Evolutionary conservation across 1,284 basidiomycete species (phyloP), one percentile per base, ranked within the genome.

Genomic region (Ustilago curta): DNA sequence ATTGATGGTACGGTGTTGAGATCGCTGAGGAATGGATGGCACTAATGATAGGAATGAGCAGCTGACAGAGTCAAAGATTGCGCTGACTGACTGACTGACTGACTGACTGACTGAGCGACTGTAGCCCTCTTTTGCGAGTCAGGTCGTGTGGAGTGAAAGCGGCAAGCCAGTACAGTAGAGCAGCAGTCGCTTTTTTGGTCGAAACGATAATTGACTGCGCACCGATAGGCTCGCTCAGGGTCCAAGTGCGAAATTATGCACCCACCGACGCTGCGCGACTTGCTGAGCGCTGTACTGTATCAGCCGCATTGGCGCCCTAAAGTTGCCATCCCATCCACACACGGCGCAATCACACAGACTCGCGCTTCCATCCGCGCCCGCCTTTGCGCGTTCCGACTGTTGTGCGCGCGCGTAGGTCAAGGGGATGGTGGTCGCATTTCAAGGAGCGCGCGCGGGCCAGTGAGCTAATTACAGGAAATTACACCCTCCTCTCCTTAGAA

Each of bases 121-220:
- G n/a, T n/a, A n/a, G n/a, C n/a, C n/a, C n/a, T n/a, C n/a, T n/a
- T n/a, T 2, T n/a, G 32, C 29, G 52, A 25, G 27, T 35, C 8
- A 31, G 42, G 11, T 45, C 42, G 53, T 55, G 53, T 55, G 53
- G 53, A 54, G 52, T 29, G 45, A 29, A 54, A 32, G 49, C 44
- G 44, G 21, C 19, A 25, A 23, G 21, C 25, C 44, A 47, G 44
- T 47, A 29, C 44, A 47, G 44, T 47, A 29, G 23, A 37, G n/a
- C 48, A 21, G 31, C 27, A 27, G 27, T 27, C 27, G 3, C 7
- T 27, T 27, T 8, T 23, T 16, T 16, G 16, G 7, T 29, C 27
- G 8, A 19, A 27, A 27, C 7, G 7, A 16, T 37, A 14, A 37
- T 37, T 14, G 9, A 37, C 45, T 47, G 27, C 29, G 50, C 23